phyloP scores from a whole-genome alignment of 148 eudicot genomes.

The Diospyros lotus region DNA sequence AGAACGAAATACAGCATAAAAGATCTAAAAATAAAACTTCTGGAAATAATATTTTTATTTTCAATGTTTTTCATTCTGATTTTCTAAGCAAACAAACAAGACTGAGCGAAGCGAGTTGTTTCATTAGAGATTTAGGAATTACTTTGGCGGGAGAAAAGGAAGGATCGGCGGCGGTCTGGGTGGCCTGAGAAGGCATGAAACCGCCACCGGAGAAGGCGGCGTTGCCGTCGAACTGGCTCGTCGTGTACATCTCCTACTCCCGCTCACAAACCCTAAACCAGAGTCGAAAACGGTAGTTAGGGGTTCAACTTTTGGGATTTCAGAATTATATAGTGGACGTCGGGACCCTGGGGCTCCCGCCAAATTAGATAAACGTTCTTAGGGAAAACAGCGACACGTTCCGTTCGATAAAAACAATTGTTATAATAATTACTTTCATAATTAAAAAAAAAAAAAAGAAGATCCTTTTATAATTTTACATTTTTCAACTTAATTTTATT shows the following conservation, averaged over 20 bases:
- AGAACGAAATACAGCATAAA: neutral
- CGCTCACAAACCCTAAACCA: neutral
- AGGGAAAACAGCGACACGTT: no score
- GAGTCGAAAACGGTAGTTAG: neutral
- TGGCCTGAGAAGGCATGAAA: conserved; percentile 74
- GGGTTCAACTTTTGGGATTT: neutral
- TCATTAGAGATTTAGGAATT: neutral
- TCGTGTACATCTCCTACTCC: conserved; percentile 12
- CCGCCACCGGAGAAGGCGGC: conserved; percentile 79
- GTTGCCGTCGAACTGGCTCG: conserved; percentile 54
- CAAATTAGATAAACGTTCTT: neutral
- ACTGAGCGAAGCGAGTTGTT: neutral
- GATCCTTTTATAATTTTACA: no score
- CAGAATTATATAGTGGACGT: neutral
- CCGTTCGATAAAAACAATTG: no score
- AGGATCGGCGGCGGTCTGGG: conserved; percentile 62
- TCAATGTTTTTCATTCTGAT: neutral
- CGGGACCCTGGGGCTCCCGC: neutral
- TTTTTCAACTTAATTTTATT: no score
- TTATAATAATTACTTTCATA: no score
- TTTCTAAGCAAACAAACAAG: neutral
- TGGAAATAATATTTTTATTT: neutral
- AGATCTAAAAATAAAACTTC: neutral
- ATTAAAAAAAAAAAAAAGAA: no score
- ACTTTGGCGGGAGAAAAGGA: conserved; percentile 54